A percentile compares a stretch with the other conserved stretches of the same genome.
Evolutionary conservation across 371 early-diverging fungal genomes (phyloP).

Genomic region (Mortierella polycephala): DNA sequence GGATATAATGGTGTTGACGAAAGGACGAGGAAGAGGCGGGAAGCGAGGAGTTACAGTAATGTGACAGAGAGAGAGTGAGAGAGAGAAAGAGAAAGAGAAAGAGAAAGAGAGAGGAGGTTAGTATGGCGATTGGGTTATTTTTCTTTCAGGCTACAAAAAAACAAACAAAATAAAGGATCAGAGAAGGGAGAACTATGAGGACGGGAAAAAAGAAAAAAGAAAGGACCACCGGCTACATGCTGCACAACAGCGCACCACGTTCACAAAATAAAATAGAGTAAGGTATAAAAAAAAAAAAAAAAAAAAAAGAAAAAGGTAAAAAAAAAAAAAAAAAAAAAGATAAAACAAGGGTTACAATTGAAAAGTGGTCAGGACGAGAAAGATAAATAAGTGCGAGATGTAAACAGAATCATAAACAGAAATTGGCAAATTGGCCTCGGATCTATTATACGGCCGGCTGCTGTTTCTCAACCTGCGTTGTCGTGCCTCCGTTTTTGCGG

Average conservation of each 20-base stretch:
- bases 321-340: not conserved
- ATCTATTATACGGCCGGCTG: too few relatives aligned
- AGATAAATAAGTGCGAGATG: not conserved
- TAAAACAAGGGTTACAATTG: slow-evolving; percentile 16
- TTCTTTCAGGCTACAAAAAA: not conserved
- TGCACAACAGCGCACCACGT: too few relatives aligned
- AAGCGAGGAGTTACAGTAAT: too few relatives aligned
- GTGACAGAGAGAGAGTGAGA: too few relatives aligned
- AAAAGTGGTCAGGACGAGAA: slow-evolving; percentile 4
- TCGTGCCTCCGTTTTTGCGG: not conserved
- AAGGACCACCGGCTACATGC: too few relatives aligned
- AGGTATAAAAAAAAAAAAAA: not conserved
- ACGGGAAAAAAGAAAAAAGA: not conserved
- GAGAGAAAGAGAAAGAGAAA: not conserved
- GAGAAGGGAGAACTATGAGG: not conserved
- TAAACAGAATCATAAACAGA: too few relatives aligned
- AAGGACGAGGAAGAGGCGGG: not conserved
- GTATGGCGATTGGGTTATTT: not conserved
- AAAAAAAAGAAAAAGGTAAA: not conserved
- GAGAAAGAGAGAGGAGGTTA: not conserved
- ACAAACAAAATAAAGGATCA: too few relatives aligned
- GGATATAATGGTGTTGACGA: too few relatives aligned
- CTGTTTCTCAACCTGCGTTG: too few relatives aligned
- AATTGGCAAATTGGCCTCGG: too few relatives aligned
- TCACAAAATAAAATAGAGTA: too few relatives aligned